A percentile compares a stretch with the other conserved stretches of the same genome.
Conservation (phyloP, 2,329 filamentous ascomycete species). For the Sporothrix pallida region DNA sequence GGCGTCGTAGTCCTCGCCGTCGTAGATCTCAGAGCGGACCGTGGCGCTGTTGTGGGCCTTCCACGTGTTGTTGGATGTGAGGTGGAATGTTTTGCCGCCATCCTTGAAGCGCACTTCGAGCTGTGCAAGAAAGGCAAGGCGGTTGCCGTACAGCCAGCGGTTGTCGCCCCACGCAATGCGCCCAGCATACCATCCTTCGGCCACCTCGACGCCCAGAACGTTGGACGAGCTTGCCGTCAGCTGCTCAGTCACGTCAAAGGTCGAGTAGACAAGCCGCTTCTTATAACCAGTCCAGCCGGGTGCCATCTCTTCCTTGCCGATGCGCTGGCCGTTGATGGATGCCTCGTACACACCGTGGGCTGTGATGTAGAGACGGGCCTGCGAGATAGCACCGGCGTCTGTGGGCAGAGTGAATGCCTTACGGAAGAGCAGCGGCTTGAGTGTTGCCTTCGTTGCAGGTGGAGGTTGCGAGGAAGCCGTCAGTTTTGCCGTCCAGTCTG, state of each 20-base stretch:
- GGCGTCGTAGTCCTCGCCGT: conserved; percentile 58
- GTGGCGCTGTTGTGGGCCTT: conserved; percentile 35
- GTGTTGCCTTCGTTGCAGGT: background rate
- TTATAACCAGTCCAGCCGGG: conserved; percentile 53
- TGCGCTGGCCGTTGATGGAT: conserved; percentile 43
- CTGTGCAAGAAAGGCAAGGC: conserved; percentile 48
- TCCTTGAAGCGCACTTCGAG: conserved; percentile 42
- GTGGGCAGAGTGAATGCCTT: background rate
- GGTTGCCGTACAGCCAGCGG: conserved; percentile 50
- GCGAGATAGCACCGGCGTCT: conserved; percentile 41
- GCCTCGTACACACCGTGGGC: conserved; percentile 45
- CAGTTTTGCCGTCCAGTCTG: conserved; percentile 11
- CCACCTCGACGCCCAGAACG: conserved; percentile 48
- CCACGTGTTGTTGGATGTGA: conserved; percentile 2
- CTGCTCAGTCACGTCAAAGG: conserved; percentile 49
- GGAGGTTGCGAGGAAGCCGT: background rate
- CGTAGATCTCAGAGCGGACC: conserved; percentile 53
- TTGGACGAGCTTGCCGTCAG: conserved; percentile 39
- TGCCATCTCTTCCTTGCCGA: conserved; percentile 45
- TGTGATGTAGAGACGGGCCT: conserved; percentile 51
- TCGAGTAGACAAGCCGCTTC: conserved; percentile 50
- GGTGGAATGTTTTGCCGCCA: background rate
- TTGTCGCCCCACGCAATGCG: conserved; percentile 40
- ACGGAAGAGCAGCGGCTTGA: background rate
- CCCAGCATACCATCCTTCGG: conserved; percentile 53